Evolutionary conservation across 179 eudicot genomes (phyloP).

Genomic region (Patellifolia procumbens): DNA sequence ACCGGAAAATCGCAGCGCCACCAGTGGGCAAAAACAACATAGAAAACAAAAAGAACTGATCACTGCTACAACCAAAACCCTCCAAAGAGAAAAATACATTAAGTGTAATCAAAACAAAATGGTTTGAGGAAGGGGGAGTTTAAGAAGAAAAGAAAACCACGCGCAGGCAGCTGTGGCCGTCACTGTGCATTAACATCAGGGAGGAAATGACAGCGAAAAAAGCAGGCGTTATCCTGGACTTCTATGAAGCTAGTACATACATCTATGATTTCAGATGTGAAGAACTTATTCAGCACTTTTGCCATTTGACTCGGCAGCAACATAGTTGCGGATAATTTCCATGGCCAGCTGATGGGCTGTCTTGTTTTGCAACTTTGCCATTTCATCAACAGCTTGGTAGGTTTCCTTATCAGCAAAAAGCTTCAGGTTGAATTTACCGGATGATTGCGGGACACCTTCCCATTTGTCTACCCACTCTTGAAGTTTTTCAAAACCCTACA

Average conservation of each 20-base stretch:
- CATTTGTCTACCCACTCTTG: conserved; percentile 77
- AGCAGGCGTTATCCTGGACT: conserved; percentile 15
- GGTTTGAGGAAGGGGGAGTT: neutral
- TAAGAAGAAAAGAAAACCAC: neutral
- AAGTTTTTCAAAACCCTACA: conserved; percentile 87
- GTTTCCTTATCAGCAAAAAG: conserved; percentile 80
- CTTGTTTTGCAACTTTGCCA: conserved; percentile 73
- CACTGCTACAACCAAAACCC: conserved; percentile 22
- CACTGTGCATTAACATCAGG: neutral
- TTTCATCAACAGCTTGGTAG: conserved; percentile 61
- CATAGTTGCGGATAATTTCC: conserved; percentile 74
- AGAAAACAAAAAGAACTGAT: neutral
- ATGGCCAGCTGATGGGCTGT: conserved; percentile 80
- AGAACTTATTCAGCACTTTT: conserved; percentile 40
- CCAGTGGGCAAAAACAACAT: neutral
- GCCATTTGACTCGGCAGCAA: conserved; percentile 71
- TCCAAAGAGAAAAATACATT: conserved; percentile 7
- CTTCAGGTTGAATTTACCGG: conserved; percentile 58
- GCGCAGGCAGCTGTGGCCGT: neutral
- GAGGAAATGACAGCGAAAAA: conserved; percentile 17
- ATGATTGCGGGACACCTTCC: conserved; percentile 59
- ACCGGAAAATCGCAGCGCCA: neutral
- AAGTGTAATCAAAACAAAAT: neutral
- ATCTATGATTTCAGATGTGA: neutral
- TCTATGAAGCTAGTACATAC: neutral